Conservation (phyloP, 2,329 filamentous ascomycete genomes). For the Eurotiales sp. region DNA sequence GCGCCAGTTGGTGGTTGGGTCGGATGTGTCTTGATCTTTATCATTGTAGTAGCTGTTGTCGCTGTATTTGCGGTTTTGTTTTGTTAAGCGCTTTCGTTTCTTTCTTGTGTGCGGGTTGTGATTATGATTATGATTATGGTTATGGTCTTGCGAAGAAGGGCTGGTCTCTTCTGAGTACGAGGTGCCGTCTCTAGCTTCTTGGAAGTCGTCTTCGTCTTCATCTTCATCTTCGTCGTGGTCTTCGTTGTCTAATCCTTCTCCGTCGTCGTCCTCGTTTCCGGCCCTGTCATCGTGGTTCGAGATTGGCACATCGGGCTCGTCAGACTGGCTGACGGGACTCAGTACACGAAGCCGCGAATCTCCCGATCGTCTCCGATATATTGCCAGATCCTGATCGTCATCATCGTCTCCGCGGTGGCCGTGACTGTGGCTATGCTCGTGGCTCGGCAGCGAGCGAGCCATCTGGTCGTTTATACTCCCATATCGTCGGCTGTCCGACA, state of each 20-base stretch:
- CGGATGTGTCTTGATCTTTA: too few species aligned
- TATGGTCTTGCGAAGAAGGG: slow-evolving; percentile 22
- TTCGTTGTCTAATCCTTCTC: slow-evolving; percentile 13
- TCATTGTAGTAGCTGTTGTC: slow-evolving; percentile 21
- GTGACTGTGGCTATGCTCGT: too few species aligned
- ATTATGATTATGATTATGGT: neutral
- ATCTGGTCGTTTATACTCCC: slow-evolving; percentile 34
- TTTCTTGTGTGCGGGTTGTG: slow-evolving; percentile 34
- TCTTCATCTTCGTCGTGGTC: neutral
- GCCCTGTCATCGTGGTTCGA: neutral
- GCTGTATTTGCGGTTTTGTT: slow-evolving; percentile 2
- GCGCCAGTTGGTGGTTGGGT: slow-evolving; percentile 75
- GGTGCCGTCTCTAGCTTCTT: slow-evolving; percentile 36
- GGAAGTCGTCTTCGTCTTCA: slow-evolving; percentile 17
- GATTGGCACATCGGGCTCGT: slow-evolving; percentile 50
- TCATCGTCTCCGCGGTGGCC: slow-evolving; percentile 16
- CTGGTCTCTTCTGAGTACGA: slow-evolving; percentile 14
- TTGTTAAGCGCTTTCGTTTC: slow-evolving; percentile 17
- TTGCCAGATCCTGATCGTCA: slow-evolving; percentile 45
- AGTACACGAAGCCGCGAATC: slow-evolving; percentile 65
- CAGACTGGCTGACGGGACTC: slow-evolving; percentile 80
- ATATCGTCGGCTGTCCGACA: slow-evolving; percentile 25
- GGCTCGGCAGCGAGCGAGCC: slow-evolving; percentile 22
- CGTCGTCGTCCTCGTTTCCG: slow-evolving; percentile 3
- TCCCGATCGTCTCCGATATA: slow-evolving; percentile 39